Percentiles rank a stretch among this genome's conserved stretches.
Conservation (phyloP, 371 early-diverging fungal species). For the Apophysomyces elegans region DNA sequence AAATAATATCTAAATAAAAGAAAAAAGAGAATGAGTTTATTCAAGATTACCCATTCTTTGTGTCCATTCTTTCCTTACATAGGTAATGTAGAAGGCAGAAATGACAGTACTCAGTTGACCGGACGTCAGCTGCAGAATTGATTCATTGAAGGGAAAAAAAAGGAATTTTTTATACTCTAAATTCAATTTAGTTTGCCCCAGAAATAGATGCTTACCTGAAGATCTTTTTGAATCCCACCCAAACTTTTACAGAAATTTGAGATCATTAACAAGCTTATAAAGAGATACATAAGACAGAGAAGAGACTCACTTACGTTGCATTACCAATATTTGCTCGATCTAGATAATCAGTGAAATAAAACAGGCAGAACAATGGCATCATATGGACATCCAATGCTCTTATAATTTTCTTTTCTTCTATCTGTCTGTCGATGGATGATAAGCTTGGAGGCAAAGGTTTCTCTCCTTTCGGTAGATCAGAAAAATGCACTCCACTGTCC, state of each 20-base stretch:
- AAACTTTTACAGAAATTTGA: background rate
- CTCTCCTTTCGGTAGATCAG: background rate
- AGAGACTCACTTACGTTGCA: background rate
- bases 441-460: background rate
- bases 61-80: constrained; percentile 7
- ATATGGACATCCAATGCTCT: constrained; percentile 39
- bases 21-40: background rate
- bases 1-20: constrained; percentile 7
- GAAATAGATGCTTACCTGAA: background rate
- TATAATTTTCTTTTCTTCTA: constrained; percentile 33
- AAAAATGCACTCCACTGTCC: background rate
- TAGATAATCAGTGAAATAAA: constrained; percentile 47
- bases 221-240: background rate
- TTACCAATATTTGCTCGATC: constrained; percentile 15
- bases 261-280: too few species aligned
- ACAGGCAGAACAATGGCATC: constrained; percentile 46
- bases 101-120: constrained; percentile 10
- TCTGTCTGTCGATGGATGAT: background rate
- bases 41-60: background rate
- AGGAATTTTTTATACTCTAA: too few species aligned
- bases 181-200: too few species aligned
- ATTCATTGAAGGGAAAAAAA: too few species aligned
- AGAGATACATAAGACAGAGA: background rate
- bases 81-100: constrained; percentile 14
- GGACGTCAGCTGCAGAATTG: constrained; percentile 1